These are phyloP conservation scores for Phoma herbarum DNA, from an alignment of 2,329 filamentous ascomycete genomes.

Conservation along the genomic window DNA sequence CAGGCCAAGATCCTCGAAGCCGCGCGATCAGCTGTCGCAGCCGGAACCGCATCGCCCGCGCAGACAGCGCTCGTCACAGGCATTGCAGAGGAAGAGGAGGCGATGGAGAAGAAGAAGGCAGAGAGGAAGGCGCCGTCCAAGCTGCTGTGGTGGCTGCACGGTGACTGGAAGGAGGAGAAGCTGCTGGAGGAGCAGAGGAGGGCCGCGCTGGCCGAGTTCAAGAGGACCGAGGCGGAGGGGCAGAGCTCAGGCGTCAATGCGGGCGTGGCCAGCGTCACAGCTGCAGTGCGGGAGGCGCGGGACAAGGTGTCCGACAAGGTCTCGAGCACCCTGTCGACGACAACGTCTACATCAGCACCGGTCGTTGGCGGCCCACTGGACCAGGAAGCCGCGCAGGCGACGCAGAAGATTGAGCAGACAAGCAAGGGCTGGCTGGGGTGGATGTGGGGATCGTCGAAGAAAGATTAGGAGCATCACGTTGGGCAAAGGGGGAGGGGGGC, in stretches of 20 bases:
- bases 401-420: slow-evolving; percentile 46
- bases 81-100: slow-evolving; percentile 71
- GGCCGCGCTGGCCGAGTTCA: slow-evolving; percentile 43
- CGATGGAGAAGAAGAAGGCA: slow-evolving; percentile 49
- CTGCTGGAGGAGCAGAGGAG: slow-evolving; percentile 46
- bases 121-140: slow-evolving; percentile 43
- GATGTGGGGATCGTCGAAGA: slow-evolving; percentile 52
- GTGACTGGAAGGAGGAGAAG: slow-evolving; percentile 51
- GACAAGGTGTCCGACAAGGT: slow-evolving; percentile 19
- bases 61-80: slow-evolving; percentile 61
- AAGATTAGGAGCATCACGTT: slow-evolving; percentile 29
- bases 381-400: slow-evolving; percentile 54
- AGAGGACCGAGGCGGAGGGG: slow-evolving; percentile 37
- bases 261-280: slow-evolving; percentile 33
- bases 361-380: slow-evolving; percentile 57
- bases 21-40: slow-evolving; percentile 54
- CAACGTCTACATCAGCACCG: slow-evolving; percentile 39
- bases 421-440: slow-evolving; percentile 58
- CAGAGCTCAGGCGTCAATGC: slow-evolving; percentile 21
- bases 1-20: slow-evolving; percentile 54
- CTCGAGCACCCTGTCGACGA: slow-evolving; percentile 39
- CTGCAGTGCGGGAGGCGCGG: slow-evolving; percentile 47
- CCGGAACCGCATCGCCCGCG: slow-evolving; percentile 59
- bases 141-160: slow-evolving; percentile 49
- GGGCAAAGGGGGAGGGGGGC: slow-evolving; percentile 7